Base-by-base conservation (phyloP, 2,329 filamentous ascomycete species). In the Stemphylium beticola region DNA sequence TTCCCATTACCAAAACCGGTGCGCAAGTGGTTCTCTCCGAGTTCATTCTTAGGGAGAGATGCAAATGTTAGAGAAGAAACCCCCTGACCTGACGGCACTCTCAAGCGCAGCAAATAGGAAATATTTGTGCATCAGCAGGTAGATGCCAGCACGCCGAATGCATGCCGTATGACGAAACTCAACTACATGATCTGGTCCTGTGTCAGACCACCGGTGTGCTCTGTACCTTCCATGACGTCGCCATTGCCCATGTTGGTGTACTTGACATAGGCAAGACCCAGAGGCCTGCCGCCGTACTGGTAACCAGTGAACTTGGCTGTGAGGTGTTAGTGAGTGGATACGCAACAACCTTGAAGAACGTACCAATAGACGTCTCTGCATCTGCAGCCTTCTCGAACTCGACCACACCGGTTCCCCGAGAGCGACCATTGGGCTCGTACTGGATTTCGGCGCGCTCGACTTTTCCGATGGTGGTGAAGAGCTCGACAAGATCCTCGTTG, bases 391-490 rank as follows among this genome's bases (percentile, higher is more conserved):
- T 85, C 72, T 96, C 91, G 74, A 99, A 98, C 59, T 95, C 88
- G 51, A 99, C 95, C n/a, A 99, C 95, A 73, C 95, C 95, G 55
- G 91, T 95, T 61, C 95, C 95, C 61, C 92, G 90, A 56, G 95
- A 99, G 67, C 95, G 91, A 40, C 95, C 95, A 70, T 96, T 98
- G 4, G 91, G 90, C 76, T 99, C 95, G 72, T 99, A 98, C 78
- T 99, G 95, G 53, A 99, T 98, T 79, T 99, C 95, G n/a, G 95
- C 95, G 69, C 95, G 92, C 70, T 97, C 92, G 55, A 99, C 95
- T 76, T 96, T 96, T 61, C 95, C 95, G 71, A 99, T 99, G 10
- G 95, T 99, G 15, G 90, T 93, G 81, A 99, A 99, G 17, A 99
- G 84, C 75, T 99, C 95, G 53, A 98, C 87, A 22, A 99, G 82